A percentile compares a stretch with the other conserved stretches of the same genome.
Evolutionary conservation across 2,329 filamentous ascomycete genomes (phyloP).

Genomic region (Alternaria triticina): DNA sequence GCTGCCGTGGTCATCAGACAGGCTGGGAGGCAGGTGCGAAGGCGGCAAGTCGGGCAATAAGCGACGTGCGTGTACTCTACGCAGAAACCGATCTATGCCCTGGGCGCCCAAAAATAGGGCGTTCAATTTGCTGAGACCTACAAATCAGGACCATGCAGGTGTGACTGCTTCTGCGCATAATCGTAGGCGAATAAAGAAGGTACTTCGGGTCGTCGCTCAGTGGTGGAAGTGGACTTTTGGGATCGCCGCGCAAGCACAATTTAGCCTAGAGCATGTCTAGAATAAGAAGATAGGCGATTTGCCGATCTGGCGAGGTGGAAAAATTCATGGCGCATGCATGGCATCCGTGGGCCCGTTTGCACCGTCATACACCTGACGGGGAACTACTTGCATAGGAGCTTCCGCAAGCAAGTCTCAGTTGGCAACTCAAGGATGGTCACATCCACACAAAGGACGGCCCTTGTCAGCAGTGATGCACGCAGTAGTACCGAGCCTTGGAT

Average conservation of each 20-base stretch:
- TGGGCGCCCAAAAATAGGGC: conserved; percentile 31
- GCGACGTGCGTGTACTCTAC: conserved; percentile 17
- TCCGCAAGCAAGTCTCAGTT: conserved; percentile 4
- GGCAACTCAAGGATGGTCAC: neutral
- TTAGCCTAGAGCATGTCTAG: conserved; percentile 20
- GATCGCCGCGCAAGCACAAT: conserved; percentile 23
- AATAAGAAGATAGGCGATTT: conserved; percentile 17
- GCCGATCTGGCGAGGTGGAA: conserved; percentile 20
- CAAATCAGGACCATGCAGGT: conserved; percentile 24
- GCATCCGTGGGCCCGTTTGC: conserved; percentile 14
- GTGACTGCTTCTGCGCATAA: conserved; percentile 21
- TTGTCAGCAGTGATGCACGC: conserved; percentile 15
- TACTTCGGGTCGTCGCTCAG: conserved; percentile 14
- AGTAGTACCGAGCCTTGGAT: conserved; percentile 17
- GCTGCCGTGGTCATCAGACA: conserved; percentile 23
- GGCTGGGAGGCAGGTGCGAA: conserved; percentile 16
- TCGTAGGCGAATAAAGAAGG: conserved; percentile 19
- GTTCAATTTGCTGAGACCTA: conserved; percentile 18
- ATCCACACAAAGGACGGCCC: conserved; percentile 2
- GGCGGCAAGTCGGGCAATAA: conserved; percentile 25
- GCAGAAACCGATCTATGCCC: conserved; percentile 25
- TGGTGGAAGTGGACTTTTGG: conserved; percentile 13
- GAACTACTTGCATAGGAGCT: conserved; percentile 10
- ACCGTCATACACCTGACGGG: conserved; percentile 23
- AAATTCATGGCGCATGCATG: conserved; percentile 18